Evolutionary conservation across 352 stramenopile species (phyloP).

Genomic region (Globisporangium spinosum): DNA sequence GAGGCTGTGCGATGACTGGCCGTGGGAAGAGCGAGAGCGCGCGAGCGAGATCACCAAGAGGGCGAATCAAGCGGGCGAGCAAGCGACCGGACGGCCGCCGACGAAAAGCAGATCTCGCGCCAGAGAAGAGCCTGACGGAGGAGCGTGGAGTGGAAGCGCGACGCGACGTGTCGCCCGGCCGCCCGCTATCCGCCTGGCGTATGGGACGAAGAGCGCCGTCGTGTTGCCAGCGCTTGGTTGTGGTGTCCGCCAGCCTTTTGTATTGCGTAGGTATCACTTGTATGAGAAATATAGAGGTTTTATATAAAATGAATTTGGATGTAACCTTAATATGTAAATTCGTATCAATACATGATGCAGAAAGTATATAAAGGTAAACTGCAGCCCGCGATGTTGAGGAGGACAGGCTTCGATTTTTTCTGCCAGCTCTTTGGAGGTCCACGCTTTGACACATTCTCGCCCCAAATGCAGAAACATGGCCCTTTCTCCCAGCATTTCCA

Average conservation of each 20-base stretch:
- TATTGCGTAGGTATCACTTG: neutral
- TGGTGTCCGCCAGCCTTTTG: neutral
- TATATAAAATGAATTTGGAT: neutral
- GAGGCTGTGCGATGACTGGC: conserved; percentile 6
- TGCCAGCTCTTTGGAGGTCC: neutral
- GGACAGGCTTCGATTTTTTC: conserved; percentile 7
- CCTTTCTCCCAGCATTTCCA: neutral
- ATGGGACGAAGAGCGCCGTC: conserved; percentile 4
- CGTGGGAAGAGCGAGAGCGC: neutral
- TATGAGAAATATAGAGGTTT: neutral
- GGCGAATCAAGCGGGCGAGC: conserved; percentile 5
- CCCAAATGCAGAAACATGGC: neutral
- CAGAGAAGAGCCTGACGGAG: neutral
- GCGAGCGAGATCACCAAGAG: conserved; percentile 6
- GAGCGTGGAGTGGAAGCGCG: neutral
- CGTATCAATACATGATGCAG: neutral
- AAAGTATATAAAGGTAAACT: neutral
- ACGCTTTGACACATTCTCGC: conserved; percentile 12
- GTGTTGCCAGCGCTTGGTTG: conserved; percentile 1
- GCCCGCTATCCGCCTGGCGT: neutral
- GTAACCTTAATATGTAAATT: too few relatives aligned
- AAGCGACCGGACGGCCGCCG: neutral
- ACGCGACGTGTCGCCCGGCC: neutral
- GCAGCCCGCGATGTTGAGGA: neutral
- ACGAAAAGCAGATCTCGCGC: neutral